Percentiles rank a stretch among this genome's conserved stretches.
Evolutionary conservation across 2,329 filamentous ascomycete species (phyloP).

Genomic region (Trichoderma sp.): DNA sequence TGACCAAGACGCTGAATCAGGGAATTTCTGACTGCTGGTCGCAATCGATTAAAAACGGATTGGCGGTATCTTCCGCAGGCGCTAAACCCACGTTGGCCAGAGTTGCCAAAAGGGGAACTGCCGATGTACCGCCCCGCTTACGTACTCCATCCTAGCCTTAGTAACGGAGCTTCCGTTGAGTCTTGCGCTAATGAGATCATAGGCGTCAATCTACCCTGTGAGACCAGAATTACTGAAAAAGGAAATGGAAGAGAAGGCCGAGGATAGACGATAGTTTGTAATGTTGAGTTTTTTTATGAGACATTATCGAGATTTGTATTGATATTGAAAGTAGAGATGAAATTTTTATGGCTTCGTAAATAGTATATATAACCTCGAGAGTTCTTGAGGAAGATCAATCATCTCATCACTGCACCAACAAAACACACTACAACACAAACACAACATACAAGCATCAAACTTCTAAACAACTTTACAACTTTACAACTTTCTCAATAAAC

Average conservation of each 20-base stretch:
- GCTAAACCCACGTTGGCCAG: background rate
- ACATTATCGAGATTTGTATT: background rate
- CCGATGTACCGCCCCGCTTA: background rate
- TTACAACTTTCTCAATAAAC: background rate
- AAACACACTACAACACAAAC: background rate
- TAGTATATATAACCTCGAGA: background rate
- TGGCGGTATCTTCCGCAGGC: background rate
- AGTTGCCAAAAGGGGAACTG: constrained; percentile 5
- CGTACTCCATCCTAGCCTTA: background rate
- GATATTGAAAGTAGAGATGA: background rate
- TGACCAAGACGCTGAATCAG: background rate
- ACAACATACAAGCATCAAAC: background rate
- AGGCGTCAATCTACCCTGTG: background rate
- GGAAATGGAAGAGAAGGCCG: constrained; percentile 5
- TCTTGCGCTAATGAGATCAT: constrained; percentile 1
- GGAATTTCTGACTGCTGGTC: background rate
- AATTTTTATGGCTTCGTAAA: background rate
- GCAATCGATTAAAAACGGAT: background rate
- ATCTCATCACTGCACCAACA: background rate
- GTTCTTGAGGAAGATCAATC: background rate
- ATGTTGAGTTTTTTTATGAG: background rate
- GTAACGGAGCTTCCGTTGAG: background rate
- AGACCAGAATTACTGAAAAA: constrained; percentile 6
- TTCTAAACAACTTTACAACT: background rate
- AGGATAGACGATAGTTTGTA: constrained; percentile 1